Conservation (phyloP, 2,329 filamentous ascomycete species). For the Phyllosticta citribraziliensis region DNA sequence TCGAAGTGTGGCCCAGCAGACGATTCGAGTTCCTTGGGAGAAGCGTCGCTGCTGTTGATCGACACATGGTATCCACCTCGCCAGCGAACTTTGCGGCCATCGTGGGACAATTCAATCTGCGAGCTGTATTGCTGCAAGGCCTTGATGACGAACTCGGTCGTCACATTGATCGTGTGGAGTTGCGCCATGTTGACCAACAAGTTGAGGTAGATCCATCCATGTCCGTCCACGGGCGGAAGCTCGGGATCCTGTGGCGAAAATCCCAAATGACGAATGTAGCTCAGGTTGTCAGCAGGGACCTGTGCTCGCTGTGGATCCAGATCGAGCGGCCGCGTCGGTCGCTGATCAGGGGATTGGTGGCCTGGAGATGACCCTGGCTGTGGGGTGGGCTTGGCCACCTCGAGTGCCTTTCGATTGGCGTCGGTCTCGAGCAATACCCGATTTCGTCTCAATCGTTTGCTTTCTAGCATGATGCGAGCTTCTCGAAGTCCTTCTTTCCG, state of each 20-base stretch:
- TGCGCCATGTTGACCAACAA: slow-evolving; percentile 73
- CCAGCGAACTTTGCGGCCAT: slow-evolving; percentile 74
- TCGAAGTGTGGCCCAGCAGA: neutral
- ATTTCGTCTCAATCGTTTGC: neutral
- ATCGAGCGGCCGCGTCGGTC: slow-evolving; percentile 67
- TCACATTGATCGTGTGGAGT: slow-evolving; percentile 76
- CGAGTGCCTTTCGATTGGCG: neutral
- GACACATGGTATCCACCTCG: slow-evolving; percentile 58
- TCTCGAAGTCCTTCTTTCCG: slow-evolving; percentile 35
- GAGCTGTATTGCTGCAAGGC: slow-evolving; percentile 61
- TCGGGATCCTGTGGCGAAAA: slow-evolving; percentile 49
- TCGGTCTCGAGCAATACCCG: neutral
- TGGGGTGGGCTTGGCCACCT: neutral
- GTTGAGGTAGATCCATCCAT: slow-evolving; percentile 78
- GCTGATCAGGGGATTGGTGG: slow-evolving; percentile 51
- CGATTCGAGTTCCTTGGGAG: slow-evolving; percentile 14
- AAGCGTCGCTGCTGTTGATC: slow-evolving; percentile 54
- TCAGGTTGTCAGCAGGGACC: slow-evolving; percentile 65
- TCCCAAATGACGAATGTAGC: slow-evolving; percentile 67
- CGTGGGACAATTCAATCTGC: slow-evolving; percentile 66
- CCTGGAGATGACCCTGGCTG: neutral
- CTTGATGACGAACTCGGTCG: slow-evolving; percentile 63
- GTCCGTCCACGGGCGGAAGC: slow-evolving; percentile 39
- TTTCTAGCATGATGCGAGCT: slow-evolving; percentile 33
- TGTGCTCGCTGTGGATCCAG: slow-evolving; percentile 71